Conservation (phyloP, 768 basidiomycete genomes). For the Leccinum subgranulosum region DNA sequence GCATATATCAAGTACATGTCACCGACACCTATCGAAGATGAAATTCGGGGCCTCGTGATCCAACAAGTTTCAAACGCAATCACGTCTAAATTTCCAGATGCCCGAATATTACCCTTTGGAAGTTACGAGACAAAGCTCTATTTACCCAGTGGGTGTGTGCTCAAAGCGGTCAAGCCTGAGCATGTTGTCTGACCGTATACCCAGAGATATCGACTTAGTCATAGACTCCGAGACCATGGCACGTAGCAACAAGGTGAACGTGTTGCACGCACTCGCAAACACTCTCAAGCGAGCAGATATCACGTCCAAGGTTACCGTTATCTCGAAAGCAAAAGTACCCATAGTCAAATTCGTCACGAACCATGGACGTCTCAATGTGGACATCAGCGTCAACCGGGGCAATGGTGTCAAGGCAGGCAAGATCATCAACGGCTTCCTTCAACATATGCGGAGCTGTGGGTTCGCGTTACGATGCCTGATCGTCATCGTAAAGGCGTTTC, state of each 20-base stretch:
- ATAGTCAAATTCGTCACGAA: conserved; percentile 93
- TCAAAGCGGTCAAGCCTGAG: not conserved
- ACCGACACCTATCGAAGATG: conserved; percentile 81
- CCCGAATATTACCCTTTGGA: conserved; percentile 83
- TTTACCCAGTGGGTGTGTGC: conserved; percentile 81
- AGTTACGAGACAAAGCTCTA: conserved; percentile 93
- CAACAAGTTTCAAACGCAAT: conserved; percentile 66
- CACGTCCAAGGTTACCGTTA: conserved; percentile 79
- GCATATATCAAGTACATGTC: conserved; percentile 87
- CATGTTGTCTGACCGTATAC: conserved; percentile 8
- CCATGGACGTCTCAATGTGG: conserved; percentile 81
- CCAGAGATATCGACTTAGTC: conserved; percentile 94
- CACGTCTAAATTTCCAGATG: conserved; percentile 65
- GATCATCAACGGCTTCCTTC: conserved; percentile 78
- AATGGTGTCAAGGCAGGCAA: conserved; percentile 79
- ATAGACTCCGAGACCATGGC: conserved; percentile 78
- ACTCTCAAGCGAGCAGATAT: conserved; percentile 72
- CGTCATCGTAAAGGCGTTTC: conserved; percentile 86
- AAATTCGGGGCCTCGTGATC: conserved; percentile 74
- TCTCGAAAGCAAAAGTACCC: conserved; percentile 92
- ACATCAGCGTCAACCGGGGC: conserved; percentile 89
- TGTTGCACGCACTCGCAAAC: conserved; percentile 75
- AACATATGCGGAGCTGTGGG: conserved; percentile 49
- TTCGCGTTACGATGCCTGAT: conserved; percentile 82
- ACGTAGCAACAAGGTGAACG: conserved; percentile 60